Evolutionary conservation across 2,329 filamentous ascomycete species (phyloP).

Genomic region (Hawksworthiomyces lignivorus): DNA sequence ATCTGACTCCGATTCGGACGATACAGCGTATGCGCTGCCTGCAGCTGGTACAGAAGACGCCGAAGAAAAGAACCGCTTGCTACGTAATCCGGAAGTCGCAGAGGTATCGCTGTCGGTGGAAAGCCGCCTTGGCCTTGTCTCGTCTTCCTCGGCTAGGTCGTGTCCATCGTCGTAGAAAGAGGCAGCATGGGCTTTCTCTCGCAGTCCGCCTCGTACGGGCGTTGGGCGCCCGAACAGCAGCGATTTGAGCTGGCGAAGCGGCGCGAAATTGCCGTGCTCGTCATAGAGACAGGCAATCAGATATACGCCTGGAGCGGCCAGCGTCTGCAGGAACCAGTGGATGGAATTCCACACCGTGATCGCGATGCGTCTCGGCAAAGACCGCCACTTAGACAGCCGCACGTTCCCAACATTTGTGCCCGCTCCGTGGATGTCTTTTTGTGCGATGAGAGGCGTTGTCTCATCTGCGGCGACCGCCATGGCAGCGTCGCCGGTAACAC

Average conservation of each 20-base stretch:
- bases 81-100: not conserved
- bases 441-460: slow-evolving; percentile 56
- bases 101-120: slow-evolving; percentile 9
- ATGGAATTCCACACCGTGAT: slow-evolving; percentile 67
- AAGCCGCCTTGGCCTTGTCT: slow-evolving; percentile 8
- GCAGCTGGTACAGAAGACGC: slow-evolving; percentile 30
- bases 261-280: slow-evolving; percentile 69
- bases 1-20: slow-evolving; percentile 66
- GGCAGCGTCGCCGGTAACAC: not conserved
- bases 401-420: slow-evolving; percentile 10
- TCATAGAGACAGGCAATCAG: slow-evolving; percentile 78
- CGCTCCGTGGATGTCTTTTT: slow-evolving; percentile 16
- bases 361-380: slow-evolving; percentile 61
- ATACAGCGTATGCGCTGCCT: slow-evolving; percentile 50
- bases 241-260: slow-evolving; percentile 64
- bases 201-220: slow-evolving; percentile 21
- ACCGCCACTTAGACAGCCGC: slow-evolving; percentile 42
- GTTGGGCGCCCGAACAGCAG: slow-evolving; percentile 49
- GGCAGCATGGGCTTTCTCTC: slow-evolving; percentile 52
- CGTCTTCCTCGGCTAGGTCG: slow-evolving; percentile 40
- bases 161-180: slow-evolving; percentile 77
- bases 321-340: slow-evolving; percentile 67
- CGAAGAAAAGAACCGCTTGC: slow-evolving; percentile 29
- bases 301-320: slow-evolving; percentile 75
- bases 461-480: slow-evolving; percentile 41